These are phyloP conservation scores for Gyromitra esculenta DNA, from an alignment of 2,329 filamentous ascomycete genomes.

Conservation along the genomic window DNA sequence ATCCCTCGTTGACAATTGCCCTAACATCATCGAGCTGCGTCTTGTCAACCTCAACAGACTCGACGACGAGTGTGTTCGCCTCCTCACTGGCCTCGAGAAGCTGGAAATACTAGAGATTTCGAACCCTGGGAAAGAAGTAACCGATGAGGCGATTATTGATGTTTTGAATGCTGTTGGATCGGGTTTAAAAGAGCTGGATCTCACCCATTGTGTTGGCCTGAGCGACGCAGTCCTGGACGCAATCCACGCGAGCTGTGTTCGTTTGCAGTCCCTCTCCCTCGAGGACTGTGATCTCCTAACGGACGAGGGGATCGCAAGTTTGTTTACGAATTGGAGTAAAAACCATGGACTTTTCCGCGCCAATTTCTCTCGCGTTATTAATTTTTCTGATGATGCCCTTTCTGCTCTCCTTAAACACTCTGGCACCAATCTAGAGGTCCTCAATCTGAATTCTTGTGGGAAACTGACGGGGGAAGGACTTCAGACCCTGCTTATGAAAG, in stretches of 20 bases:
- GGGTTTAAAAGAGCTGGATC: constrained; percentile 54
- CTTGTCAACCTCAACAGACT: constrained; percentile 53
- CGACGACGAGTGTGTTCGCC: constrained; percentile 52
- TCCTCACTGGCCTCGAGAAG: constrained; percentile 53
- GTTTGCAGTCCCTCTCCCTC: constrained; percentile 53
- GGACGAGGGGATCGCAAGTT: constrained; percentile 49
- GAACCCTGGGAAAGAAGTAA: constrained; percentile 48
- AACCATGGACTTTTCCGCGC: constrained; percentile 53
- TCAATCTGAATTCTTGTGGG: constrained; percentile 56
- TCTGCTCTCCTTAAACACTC: constrained; percentile 53
- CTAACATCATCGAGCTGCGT: constrained; percentile 55
- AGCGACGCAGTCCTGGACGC: constrained; percentile 49
- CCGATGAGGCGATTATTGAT: constrained; percentile 53
- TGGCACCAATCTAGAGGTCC: constrained; percentile 50
- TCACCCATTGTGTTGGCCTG: constrained; percentile 52
- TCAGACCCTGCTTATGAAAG: constrained; percentile 29
- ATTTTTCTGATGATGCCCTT: constrained; percentile 51
- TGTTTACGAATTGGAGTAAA: constrained; percentile 55
- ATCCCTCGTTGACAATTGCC: constrained; percentile 57
- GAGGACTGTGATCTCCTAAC: constrained; percentile 52
- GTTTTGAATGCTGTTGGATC: constrained; percentile 55
- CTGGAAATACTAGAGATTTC: constrained; percentile 56
- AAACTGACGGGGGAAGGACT: constrained; percentile 47
- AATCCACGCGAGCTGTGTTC: constrained; percentile 54
- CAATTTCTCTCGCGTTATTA: constrained; percentile 48